Conservation (phyloP, 2,329 filamentous ascomycete genomes). For the Phyllosticta citrichinensis region DNA sequence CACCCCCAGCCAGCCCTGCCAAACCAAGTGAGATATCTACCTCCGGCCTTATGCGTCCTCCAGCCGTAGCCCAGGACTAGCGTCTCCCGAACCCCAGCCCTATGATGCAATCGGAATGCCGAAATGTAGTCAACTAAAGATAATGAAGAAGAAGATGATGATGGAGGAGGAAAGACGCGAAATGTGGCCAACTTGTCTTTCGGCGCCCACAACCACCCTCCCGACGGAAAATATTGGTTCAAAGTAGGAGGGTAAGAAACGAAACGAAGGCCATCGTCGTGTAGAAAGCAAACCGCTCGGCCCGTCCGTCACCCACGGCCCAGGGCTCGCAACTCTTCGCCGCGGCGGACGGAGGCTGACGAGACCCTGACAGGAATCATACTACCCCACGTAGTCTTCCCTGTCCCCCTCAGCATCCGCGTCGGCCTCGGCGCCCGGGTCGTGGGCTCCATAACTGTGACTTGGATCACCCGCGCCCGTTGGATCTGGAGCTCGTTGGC, state of each 20-base stretch:
- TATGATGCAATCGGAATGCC: not conserved
- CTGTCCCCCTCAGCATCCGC: constrained; percentile 31
- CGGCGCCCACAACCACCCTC: not conserved
- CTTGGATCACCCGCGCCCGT: constrained; percentile 25
- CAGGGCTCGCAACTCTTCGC: not conserved
- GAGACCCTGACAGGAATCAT: not conserved
- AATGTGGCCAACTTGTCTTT: not conserved
- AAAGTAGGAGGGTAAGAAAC: not conserved
- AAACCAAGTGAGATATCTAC: constrained; percentile 4
- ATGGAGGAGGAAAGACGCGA: not conserved
- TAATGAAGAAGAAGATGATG: not conserved
- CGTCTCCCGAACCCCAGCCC: not conserved
- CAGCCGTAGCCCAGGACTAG: not conserved
- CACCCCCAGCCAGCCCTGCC: not conserved
- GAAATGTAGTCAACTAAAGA: not conserved
- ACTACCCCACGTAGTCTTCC: constrained; percentile 24
- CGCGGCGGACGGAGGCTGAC: not conserved
- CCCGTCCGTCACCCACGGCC: not conserved
- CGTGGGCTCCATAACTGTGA: constrained; percentile 27
- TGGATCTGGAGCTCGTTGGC: constrained; percentile 29
- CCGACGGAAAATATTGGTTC: not conserved
- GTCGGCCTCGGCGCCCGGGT: constrained; percentile 22
- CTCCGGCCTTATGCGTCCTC: constrained; percentile 5
- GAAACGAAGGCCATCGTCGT: not conserved
- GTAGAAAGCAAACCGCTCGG: not conserved